Conservation (phyloP, 192 early-diverging fungal genomes). For the Podila horticola region DNA sequence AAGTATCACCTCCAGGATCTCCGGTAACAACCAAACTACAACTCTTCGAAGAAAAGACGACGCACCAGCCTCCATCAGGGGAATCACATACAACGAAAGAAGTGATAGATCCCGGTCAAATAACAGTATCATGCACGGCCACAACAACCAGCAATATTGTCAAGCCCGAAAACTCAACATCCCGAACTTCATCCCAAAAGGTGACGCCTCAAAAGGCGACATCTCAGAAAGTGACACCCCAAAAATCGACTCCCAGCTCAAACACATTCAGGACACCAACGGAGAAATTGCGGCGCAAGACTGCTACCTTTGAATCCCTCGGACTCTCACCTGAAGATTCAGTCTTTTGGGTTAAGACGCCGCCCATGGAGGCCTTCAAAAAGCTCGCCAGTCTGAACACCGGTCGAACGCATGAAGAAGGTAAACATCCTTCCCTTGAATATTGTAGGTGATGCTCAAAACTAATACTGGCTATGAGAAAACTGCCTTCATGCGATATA, state of each 20-base stretch:
- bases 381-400: conserved; percentile 16
- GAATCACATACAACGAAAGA: too few species aligned
- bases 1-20: conserved; percentile 4
- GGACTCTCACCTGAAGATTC: conserved; percentile 44
- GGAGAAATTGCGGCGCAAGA: conserved; percentile 6
- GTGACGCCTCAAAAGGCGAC: conserved; percentile 3
- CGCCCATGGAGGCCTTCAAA: conserved; percentile 37
- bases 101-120: neutral
- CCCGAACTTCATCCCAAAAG: too few species aligned
- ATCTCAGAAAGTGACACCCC: neutral
- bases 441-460: neutral
- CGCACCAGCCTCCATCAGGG: too few species aligned
- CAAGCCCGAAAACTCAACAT: neutral
- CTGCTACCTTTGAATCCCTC: conserved; percentile 29
- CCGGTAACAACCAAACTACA: neutral
- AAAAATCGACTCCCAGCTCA: neutral
- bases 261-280: conserved; percentile 37
- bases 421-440: neutral
- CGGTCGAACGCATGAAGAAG: conserved; percentile 42
- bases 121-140: neutral
- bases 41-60: too few species aligned
- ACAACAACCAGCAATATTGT: neutral
- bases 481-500: neutral
- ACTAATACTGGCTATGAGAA: neutral
- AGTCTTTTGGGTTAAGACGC: conserved; percentile 44